These are phyloP conservation scores for Coelastrella sp. DNA, from an alignment of 139 green algal species.

Conservation along the genomic window DNA sequence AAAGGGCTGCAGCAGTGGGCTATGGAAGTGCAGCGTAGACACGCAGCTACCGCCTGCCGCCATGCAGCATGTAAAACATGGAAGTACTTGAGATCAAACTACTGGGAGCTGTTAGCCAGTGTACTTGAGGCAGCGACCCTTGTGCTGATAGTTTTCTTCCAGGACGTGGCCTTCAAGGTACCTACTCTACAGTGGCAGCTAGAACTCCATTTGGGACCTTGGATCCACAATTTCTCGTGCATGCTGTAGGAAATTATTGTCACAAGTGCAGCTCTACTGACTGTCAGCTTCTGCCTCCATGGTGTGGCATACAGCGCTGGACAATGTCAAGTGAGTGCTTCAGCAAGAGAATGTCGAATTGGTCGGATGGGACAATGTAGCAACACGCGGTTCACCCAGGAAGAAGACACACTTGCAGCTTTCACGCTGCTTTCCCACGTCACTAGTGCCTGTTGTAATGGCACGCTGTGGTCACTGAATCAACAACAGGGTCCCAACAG, in stretches of 20 bases:
- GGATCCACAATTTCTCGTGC: background rate
- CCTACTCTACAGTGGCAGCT: background rate
- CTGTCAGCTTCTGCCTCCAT: constrained; percentile 12
- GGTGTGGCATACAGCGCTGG: constrained; percentile 21
- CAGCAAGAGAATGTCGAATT: background rate
- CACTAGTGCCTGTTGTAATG: too few relatives aligned
- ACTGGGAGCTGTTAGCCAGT: constrained; percentile 10
- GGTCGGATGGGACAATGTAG: too few relatives aligned
- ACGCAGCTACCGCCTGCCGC: background rate
- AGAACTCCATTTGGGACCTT: too few relatives aligned
- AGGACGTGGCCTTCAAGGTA: constrained; percentile 26
- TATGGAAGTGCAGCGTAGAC: background rate
- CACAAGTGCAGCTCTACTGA: constrained; percentile 3
- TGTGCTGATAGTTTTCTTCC: constrained; percentile 29
- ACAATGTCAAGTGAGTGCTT: constrained; percentile 10
- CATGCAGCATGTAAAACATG: background rate
- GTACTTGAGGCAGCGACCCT: background rate
- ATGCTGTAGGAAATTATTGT: background rate
- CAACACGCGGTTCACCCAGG: too few relatives aligned
- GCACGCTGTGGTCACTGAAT: too few relatives aligned
- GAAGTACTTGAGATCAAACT: background rate
- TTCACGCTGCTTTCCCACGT: too few relatives aligned
- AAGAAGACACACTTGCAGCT: too few relatives aligned
- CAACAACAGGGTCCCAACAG: too few relatives aligned
- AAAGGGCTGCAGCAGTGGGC: background rate